phyloP scores from a whole-genome alignment of 2,329 filamentous ascomycete species.

The Beauveria australis region DNA sequence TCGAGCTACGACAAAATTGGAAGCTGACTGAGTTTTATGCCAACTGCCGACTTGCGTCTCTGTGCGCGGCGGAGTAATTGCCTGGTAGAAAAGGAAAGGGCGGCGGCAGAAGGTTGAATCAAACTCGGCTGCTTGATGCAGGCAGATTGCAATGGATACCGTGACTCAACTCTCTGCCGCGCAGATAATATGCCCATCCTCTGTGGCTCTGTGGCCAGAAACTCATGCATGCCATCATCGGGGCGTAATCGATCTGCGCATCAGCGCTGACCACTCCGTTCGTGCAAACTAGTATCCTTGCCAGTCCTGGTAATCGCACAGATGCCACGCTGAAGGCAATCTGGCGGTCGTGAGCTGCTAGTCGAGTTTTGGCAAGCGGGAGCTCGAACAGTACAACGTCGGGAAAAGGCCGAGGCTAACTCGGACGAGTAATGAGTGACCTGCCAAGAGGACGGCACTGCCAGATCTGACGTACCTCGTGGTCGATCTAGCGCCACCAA shows the following conservation, averaged over 20 bases:
- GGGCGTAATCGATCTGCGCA: conserved; percentile 6
- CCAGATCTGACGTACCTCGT: conserved; percentile 10
- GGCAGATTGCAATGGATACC: background rate
- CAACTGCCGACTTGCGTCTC: conserved; percentile 5
- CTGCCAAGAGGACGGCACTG: background rate
- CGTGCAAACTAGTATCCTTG: background rate
- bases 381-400: conserved; percentile 3
- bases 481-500: conserved; percentile 7
- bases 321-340: conserved; percentile 1
- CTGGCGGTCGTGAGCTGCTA: conserved; percentile 1
- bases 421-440: background rate
- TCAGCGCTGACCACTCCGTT: conserved; percentile 4
- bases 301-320: conserved; percentile 3
- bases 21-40: background rate
- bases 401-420: conserved; percentile 6
- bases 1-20: conserved; percentile 3
- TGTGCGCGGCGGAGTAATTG: background rate
- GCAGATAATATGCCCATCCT: background rate
- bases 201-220: background rate
- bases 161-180: background rate
- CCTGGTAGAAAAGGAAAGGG: background rate
- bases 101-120: background rate
- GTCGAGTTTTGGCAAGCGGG: background rate
- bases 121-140: background rate
- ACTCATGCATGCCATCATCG: conserved; percentile 6